Percentiles rank a stretch among this genome's conserved stretches.
phyloP scores from a whole-genome alignment of 768 basidiomycete species.

The Dendrothele bispora region DNA sequence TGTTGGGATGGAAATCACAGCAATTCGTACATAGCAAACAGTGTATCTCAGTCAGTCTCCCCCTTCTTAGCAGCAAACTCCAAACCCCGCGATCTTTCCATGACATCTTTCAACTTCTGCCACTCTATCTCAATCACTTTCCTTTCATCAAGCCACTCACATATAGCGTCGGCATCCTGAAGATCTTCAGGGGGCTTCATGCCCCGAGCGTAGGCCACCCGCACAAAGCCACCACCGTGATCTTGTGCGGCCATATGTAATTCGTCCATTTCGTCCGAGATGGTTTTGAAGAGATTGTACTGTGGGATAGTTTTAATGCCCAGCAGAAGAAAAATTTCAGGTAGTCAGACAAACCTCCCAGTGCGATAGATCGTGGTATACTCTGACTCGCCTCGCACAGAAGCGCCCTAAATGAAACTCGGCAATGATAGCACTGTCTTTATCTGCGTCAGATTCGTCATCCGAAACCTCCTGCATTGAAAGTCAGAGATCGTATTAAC shows the following conservation, averaged over 20 bases:
- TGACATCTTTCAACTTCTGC: slow-evolving; percentile 68
- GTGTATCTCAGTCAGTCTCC: slow-evolving; percentile 41
- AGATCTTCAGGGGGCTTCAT: slow-evolving; percentile 64
- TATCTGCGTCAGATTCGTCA: too few species aligned
- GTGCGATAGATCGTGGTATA: slow-evolving; percentile 74
- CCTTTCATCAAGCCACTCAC: slow-evolving; percentile 78
- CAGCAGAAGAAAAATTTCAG: slow-evolving; percentile 9
- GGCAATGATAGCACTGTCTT: slow-evolving; percentile 14
- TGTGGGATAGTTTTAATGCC: slow-evolving; percentile 23
- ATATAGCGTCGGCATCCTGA: slow-evolving; percentile 72
- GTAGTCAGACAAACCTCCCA: slow-evolving; percentile 70
- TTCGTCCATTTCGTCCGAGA: slow-evolving; percentile 58
- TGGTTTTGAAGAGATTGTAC: slow-evolving; percentile 63
- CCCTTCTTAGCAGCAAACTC: slow-evolving; percentile 51
- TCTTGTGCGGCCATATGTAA: slow-evolving; percentile 39
- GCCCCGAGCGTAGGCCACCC: slow-evolving; percentile 55
- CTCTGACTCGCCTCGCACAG: slow-evolving; percentile 66
- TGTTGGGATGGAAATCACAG: too few species aligned
- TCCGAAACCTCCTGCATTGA: slow-evolving; percentile 16
- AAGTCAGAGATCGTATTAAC: too few species aligned
- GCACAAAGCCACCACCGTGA: slow-evolving; percentile 48
- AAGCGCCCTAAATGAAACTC: slow-evolving; percentile 76
- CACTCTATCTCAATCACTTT: slow-evolving; percentile 68
- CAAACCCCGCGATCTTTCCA: slow-evolving; percentile 69
- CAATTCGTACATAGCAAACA: background rate